Evolutionary conservation across 371 early-diverging fungal species (phyloP), one percentile per base, ranked within the genome.

Genomic region (Mucor saturninus): DNA sequence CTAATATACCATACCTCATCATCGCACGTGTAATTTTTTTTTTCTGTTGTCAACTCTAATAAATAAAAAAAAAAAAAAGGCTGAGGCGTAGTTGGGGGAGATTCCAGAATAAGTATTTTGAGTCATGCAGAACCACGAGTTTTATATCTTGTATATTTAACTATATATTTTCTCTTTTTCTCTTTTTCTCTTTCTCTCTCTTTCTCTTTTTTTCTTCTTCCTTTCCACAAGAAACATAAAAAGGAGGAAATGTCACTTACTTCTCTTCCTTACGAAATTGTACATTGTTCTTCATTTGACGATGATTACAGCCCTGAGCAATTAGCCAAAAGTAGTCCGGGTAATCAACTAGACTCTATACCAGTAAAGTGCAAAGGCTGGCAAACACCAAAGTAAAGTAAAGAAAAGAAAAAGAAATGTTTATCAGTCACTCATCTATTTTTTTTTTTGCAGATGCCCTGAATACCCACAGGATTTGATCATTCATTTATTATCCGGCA

Each of bases 391-490:
- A 79, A 79, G 79, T 79, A 74, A 54, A n/a, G 1, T 21, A 46
- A n/a, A 14, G 1, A 7, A 15, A 21, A 21, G 3, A 4, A 45
- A 45, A 45, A 45, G 15, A 43, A 43, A 43, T 8, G 8, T 35
- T 4, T 4, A 35, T 6, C 35, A 35, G 35, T 21, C 21, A 21
- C 21, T 21, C 21, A 21, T 21, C 35, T 35, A 35, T 35, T 40
- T 5, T 48, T 5, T 48, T 5, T 7, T 42, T 69, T 21, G 21
- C 1, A 92, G 92, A 61, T 89, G 88, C 68, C 88, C 91, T 56
- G 68, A 73, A 43, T 92, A 84, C 61, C 92, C 92, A 6, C 92
- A 92, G 69, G 83, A 81, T 53, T 68, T 92, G 6, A 84, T 90
- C 51, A 68, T 92, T 31, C 84, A 80, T 50, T 74, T 91, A 39